Evolutionary conservation across 1,284 basidiomycete species (phyloP), one percentile per base, ranked within the genome.

Genomic region (Sanguinoderma infundibulare): DNA sequence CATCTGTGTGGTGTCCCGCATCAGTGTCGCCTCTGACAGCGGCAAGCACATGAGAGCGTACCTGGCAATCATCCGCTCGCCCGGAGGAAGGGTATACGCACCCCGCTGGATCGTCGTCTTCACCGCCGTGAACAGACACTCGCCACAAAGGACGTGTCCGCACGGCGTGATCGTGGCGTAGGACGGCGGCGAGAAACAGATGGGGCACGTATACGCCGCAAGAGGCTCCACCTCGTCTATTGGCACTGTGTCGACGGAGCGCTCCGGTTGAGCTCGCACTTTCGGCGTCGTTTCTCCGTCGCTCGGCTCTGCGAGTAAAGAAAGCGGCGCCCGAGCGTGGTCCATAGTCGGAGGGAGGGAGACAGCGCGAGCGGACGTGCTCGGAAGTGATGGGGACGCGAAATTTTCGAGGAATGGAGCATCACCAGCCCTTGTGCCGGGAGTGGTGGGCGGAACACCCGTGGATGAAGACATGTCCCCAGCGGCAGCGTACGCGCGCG

Each of bases 111-210:
- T 73, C 5, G 85, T 83, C 3, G 87, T 81, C 67, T 87, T 87
- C 44, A 93, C 83, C 0, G 91, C 87, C 0, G 84, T 85, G 66
- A 92, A 93, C 7, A 93, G 79, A 72, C 91, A 93, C 28, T 83
- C 78, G 1, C 90, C 91, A 66, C 91, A 93, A 63, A 86, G 85
- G 47, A 93, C 81, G 64, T 93, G 91, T 0, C 91, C 91, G 66
- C 91, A 93, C 0, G 89, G 90, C 0, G 90, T 91, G 56, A 92
- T 73, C 0, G 89, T 90, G 22, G 91, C 89, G 62, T 90, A 86
- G 0, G 83, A 85, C 1, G 91, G 91, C 1, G 89, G 81, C 38
- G 80, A 86, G 78, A 92, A 91, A 71, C 91, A 93, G 62, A 93
- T 89, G 5, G 91, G 91, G 69, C 91, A 92, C 0, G 81, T 82